Base-by-base conservation (phyloP, 805 yeast genomes). In the Saturnispora besseyi region DNA sequence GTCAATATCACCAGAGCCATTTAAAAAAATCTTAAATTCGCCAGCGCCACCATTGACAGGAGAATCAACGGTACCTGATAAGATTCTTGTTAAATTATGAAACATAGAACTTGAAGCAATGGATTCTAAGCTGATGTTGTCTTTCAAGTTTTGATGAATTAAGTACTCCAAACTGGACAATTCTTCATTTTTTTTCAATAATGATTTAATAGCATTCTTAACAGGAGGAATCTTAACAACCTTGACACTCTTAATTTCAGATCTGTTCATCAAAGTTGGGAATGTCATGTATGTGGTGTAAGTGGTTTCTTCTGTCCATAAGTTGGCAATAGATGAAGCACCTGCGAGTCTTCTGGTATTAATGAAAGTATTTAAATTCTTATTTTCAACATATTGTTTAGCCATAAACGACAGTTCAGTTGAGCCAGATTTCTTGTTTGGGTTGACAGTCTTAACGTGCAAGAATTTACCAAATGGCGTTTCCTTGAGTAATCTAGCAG, bases 11-110 rank as follows among this genome's bases (percentile, higher is more conserved):
- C 18, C 8, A 31, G 51, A 46, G 10, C 46, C 42, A 7, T 33
- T 46, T 61, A 85, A 78, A 62, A 88, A 87, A 2, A 76, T 76
- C 49, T 90, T 74, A 66, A 85, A 88, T 61, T 84, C 88, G 2
- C 87, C 86, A 55, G 88, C 86, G 51, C 96, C 96, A 33, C 96
- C 96, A 62, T 88, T 88, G 5, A 88, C 91, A 3, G 96, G 96
- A 0, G 96, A 80, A 62, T 87, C 95, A 49, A 89, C 90, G 0
- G 96, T 86, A 41, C 96, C 96, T 3, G 87, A 77, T 49, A 83
- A 68, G 59, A 79, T 79, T 64, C 91, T 72, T 5, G 90, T 81
- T 53, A 85, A 67, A 60, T 81, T 87, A 55, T 76, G 75, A 62
- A 82, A 81, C 29, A 76, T 62, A 0, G 80, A 66, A 32, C 60